These are phyloP conservation scores for Globisporangium splendens DNA, from an alignment of 352 stramenopile genomes.

Conservation along the genomic window DNA sequence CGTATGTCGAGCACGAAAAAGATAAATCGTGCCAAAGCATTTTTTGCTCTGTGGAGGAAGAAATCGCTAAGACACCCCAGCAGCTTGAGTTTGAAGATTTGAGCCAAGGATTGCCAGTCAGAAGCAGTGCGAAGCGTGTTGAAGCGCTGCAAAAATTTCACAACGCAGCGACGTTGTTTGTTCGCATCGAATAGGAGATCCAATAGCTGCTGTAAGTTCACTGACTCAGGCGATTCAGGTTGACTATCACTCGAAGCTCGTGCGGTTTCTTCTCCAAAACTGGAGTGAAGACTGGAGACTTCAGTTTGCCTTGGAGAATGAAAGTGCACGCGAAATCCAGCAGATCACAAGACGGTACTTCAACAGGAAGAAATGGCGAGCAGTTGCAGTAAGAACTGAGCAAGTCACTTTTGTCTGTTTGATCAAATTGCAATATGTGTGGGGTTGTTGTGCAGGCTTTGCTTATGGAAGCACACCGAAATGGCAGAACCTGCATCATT, in stretches of 20 bases:
- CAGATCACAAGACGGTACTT: conserved; percentile 15
- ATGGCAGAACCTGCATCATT: conserved; percentile 30
- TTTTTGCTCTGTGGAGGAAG: conserved; percentile 54
- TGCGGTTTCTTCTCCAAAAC: conserved; percentile 39
- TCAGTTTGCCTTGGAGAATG: conserved; percentile 40
- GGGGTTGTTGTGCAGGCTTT: conserved; percentile 11
- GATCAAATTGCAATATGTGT: neutral
- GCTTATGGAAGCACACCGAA: conserved; percentile 28
- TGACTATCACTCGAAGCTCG: conserved; percentile 40
- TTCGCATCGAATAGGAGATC: conserved; percentile 33
- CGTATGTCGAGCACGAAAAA: conserved; percentile 40
- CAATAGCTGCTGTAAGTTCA: conserved; percentile 20
- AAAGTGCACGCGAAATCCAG: conserved; percentile 34
- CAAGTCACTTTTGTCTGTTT: neutral
- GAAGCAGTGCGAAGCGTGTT: conserved; percentile 30
- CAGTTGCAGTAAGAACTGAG: conserved; percentile 10
- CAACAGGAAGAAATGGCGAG: conserved; percentile 19
- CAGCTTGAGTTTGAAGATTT: conserved; percentile 59
- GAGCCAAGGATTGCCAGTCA: conserved; percentile 29
- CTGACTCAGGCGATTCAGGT: conserved; percentile 34
- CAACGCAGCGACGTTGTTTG: conserved; percentile 22
- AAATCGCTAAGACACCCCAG: conserved; percentile 45
- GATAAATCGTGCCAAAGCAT: conserved; percentile 44
- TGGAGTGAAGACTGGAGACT: conserved; percentile 38
- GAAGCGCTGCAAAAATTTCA: conserved; percentile 19